Conservation (phyloP, 352 stramenopile genomes). For the Globisporangium cystogenes region DNA sequence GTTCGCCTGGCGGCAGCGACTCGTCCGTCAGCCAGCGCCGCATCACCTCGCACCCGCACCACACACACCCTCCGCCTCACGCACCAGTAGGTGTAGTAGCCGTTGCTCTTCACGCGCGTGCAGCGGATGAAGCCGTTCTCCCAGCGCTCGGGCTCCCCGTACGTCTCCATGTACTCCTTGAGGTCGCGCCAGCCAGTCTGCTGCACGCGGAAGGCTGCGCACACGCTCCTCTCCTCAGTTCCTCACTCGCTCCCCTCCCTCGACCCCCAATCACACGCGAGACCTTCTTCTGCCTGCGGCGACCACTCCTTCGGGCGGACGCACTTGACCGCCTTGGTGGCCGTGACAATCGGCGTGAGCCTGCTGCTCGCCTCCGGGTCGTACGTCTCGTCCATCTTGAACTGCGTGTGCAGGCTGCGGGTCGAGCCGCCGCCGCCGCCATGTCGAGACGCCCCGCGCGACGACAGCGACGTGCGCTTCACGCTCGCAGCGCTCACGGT, state of each 20-base stretch:
- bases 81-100: conserved; percentile 82
- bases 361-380: conserved; percentile 17
- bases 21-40: too few species aligned
- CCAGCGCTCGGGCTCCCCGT: conserved; percentile 68
- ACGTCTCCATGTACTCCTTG: conserved; percentile 78
- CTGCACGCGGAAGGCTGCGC: conserved; percentile 54
- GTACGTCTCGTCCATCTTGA: conserved; percentile 53
- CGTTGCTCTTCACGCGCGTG: conserved; percentile 76
- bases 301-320: conserved; percentile 69
- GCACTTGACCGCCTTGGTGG: conserved; percentile 49
- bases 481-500: conserved; percentile 27
- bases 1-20: conserved; percentile 23
- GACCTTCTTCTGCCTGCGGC: conserved; percentile 59
- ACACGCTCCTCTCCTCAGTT: too few species aligned
- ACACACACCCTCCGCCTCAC: too few species aligned
- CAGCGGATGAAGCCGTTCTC: conserved; percentile 71
- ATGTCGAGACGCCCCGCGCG: conserved; percentile 20
- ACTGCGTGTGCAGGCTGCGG: conserved; percentile 23
- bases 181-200: conserved; percentile 69
- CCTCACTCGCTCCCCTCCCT: too few species aligned
- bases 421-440: conserved; percentile 4
- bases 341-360: conserved; percentile 36
- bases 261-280: too few species aligned
- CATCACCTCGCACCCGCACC: background rate
- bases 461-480: conserved; percentile 30